Evolutionary conservation across 306 rosid genomes (phyloP), one percentile per base, ranked within the genome.

Genomic region (Aeschynomene evenia): DNA sequence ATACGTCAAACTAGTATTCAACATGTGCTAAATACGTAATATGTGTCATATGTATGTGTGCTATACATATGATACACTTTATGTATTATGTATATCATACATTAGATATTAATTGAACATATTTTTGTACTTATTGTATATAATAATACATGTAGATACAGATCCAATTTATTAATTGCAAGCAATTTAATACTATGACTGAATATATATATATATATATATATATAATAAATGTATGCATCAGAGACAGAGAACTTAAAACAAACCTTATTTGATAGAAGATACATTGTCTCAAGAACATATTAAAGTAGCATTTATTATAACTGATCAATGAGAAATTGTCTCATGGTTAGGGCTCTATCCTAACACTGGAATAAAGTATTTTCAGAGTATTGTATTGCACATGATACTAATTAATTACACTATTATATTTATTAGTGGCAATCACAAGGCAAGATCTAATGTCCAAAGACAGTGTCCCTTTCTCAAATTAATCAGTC

Each of bases 211-310:
- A 56, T 49, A 34, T 29, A 20, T 49, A 48, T 46, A 3, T n/a
- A n/a, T n/a, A n/a, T n/a, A n/a, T n/a, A n/a, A n/a, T n/a, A n/a
- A n/a, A n/a, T n/a, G n/a, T n/a, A n/a, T 40, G 14, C 3, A 11
- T n/a, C 29, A 68, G 50, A 50, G 60, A 50, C 57, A 76, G 1
- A 1, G n/a, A 61, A 28, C 6, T 7, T 37, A 48, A 49, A 76
- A 68, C 21, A 39, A 39, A 33, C 1, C 1, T 29, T 68, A 60
- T 13, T 59, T 28, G 58, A n/a, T 51, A n/a, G 24, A 57, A 59
- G 68, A 60, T 70, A 29, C 34, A 68, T 50, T 59, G 80, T 66
- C 55, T 57, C 21, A 24, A 36, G 49, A 3, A 39, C 49, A 19
- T 16, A 59, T 15, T 34, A 2, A 28, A 28, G n/a, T n/a, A 40